phyloP scores from a whole-genome alignment of 1,284 basidiomycete genomes.

The Microbotryum silenes-acaulis region DNA sequence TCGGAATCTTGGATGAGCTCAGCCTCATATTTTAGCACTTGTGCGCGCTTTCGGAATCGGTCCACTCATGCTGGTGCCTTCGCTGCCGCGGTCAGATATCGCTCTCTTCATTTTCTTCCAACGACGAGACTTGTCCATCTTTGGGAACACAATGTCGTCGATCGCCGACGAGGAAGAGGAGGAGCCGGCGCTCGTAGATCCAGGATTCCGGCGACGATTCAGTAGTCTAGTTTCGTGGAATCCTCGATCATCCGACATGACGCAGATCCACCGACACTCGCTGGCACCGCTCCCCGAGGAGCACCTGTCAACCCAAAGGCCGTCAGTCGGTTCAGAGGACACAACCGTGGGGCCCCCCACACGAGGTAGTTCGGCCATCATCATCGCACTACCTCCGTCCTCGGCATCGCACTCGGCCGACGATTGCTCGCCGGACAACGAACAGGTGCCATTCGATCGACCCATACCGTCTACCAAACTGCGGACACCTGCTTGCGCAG shows the following conservation, averaged over 20 bases:
- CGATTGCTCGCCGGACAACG: not conserved
- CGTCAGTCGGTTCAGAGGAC: too few species aligned
- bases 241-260: not conserved
- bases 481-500: too few species aligned
- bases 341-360: too few species aligned
- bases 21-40: not conserved
- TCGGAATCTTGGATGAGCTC: too few species aligned
- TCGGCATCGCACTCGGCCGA: not conserved
- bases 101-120: slow-evolving; percentile 21
- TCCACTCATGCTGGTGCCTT: not conserved
- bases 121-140: slow-evolving; percentile 11
- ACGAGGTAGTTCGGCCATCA: not conserved
- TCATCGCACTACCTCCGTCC: not conserved
- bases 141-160: slow-evolving; percentile 11
- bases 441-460: not conserved
- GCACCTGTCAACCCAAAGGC: too few species aligned
- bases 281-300: not conserved
- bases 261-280: slow-evolving; percentile 1
- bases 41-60: not conserved
- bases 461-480: too few species aligned
- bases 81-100: slow-evolving; percentile 6
- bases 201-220: not conserved
- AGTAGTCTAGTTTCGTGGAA: not conserved
- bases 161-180: slow-evolving; percentile 1
- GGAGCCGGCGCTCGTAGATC: not conserved